phyloP scores from a whole-genome alignment of 2,329 filamentous ascomycete species.

The Pseudogymnoascus sp. region DNA sequence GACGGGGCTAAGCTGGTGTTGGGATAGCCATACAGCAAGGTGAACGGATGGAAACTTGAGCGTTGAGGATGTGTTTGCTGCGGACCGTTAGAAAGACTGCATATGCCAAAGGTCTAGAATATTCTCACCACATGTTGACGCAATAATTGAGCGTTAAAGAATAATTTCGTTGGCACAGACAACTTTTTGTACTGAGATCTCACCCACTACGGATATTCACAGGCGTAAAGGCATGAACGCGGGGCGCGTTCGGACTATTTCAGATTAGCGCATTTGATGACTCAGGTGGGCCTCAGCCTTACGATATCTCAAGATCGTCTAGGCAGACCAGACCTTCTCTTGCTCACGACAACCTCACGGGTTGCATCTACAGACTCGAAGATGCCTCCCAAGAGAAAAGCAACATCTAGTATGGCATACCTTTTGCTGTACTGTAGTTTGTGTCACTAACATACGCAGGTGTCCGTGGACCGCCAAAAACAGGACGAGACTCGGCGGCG shows the following conservation, averaged over 20 bases:
- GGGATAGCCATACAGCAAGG: constrained; percentile 68
- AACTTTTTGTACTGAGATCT: background rate
- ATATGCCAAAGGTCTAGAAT: background rate
- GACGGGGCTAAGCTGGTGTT: background rate
- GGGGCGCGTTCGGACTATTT: constrained; percentile 1
- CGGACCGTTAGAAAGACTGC: background rate
- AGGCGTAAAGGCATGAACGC: background rate
- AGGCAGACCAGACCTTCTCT: background rate
- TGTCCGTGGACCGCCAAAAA: constrained; percentile 43
- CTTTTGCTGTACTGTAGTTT: constrained; percentile 19
- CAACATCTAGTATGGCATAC: constrained; percentile 39
- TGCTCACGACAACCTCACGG: constrained; percentile 4
- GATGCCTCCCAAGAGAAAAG: constrained; percentile 69
- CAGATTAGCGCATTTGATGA: background rate
- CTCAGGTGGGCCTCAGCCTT: constrained; percentile 7
- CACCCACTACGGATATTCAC: constrained; percentile 2
- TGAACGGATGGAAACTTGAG: constrained; percentile 90
- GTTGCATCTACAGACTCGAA: constrained; percentile 14
- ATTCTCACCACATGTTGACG: constrained; percentile 6
- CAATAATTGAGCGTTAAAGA: background rate
- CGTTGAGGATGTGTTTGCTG: constrained; percentile 97
- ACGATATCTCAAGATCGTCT: background rate
- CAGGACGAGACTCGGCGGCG: constrained; percentile 46
- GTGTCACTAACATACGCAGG: constrained; percentile 32
- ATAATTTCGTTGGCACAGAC: background rate